Evolutionary conservation across 2,329 filamentous ascomycete genomes (phyloP).

Genomic region (Clarireedia sp.): DNA sequence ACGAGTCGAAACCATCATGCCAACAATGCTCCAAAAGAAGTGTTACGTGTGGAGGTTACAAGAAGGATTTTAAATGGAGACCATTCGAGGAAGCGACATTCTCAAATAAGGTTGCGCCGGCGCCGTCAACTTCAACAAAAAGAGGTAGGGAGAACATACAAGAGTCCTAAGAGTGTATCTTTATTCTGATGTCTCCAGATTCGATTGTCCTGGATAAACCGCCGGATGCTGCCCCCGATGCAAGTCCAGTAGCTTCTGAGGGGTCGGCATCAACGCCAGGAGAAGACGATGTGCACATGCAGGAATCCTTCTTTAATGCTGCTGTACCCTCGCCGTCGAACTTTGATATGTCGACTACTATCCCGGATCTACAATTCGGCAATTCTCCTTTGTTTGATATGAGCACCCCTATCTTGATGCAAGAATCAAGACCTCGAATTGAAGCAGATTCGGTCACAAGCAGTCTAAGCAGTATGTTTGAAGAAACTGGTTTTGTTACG

Average conservation of each 20-base stretch:
- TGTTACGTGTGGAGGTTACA: conserved; percentile 62
- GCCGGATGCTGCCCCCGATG: conserved; percentile 11
- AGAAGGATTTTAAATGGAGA: conserved; percentile 70
- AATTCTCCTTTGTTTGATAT: conserved; percentile 27
- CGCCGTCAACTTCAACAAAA: conserved; percentile 15
- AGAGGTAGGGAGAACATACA: conserved; percentile 16
- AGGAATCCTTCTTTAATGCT: conserved; percentile 26
- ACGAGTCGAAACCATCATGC: conserved; percentile 62
- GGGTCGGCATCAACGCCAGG: conserved; percentile 20
- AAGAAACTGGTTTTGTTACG: conserved; percentile 28
- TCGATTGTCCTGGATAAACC: conserved; percentile 18
- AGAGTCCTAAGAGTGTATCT: not conserved
- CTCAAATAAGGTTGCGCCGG: conserved; percentile 32
- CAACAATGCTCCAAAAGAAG: conserved; percentile 58
- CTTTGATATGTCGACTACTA: conserved; percentile 4
- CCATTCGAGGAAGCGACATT: conserved; percentile 58
- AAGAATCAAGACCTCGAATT: conserved; percentile 24
- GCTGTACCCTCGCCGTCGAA: conserved; percentile 20
- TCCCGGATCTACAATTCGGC: conserved; percentile 22
- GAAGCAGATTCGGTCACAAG: conserved; percentile 31
- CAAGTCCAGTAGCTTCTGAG: conserved; percentile 22
- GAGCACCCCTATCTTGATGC: conserved; percentile 25
- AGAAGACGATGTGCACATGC: conserved; percentile 22
- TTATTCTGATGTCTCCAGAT: conserved; percentile 19
- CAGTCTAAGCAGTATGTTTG: conserved; percentile 31